Conservation (phyloP, 805 yeast genomes). For the Crinitomyces ghanaensis region DNA sequence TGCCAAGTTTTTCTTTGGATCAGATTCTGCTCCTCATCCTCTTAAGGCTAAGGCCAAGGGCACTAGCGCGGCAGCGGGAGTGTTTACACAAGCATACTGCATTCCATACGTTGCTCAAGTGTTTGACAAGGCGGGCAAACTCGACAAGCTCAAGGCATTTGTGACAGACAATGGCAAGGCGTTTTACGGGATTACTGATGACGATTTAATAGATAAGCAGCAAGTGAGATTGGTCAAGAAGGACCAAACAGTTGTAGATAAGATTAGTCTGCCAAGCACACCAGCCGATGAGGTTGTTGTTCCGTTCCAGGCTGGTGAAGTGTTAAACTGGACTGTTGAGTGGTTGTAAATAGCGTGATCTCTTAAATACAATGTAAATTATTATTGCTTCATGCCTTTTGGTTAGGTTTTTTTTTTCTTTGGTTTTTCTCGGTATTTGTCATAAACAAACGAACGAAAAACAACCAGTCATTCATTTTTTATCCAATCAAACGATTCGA, state of each 20-base stretch:
- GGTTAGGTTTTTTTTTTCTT: too few species aligned
- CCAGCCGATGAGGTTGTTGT: conserved; percentile 48
- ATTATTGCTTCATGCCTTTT: too few species aligned
- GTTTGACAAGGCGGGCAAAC: conserved; percentile 53
- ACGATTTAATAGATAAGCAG: conserved; percentile 32
- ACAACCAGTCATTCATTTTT: too few species aligned
- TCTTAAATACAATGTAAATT: too few species aligned
- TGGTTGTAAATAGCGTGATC: conserved; percentile 45
- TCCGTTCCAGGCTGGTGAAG: conserved; percentile 79
- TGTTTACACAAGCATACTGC: conserved; percentile 78
- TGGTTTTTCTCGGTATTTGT: too few species aligned
- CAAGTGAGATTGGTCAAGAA: conserved; percentile 41
- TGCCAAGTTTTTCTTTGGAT: conserved; percentile 90
- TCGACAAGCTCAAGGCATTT: conserved; percentile 60
- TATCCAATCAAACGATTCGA: too few species aligned
- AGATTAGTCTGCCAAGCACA: neutral
- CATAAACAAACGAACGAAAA: too few species aligned
- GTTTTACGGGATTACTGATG: conserved; percentile 52
- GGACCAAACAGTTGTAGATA: conserved; percentile 31
- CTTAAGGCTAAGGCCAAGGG: conserved; percentile 63
- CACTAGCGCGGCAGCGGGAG: conserved; percentile 94
- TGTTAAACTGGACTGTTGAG: conserved; percentile 57
- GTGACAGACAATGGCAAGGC: conserved; percentile 61
- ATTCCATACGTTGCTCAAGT: conserved; percentile 77
- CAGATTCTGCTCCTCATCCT: conserved; percentile 98